phyloP scores from a whole-genome alignment of 2,329 filamentous ascomycete genomes.

The Penicillium freii region DNA sequence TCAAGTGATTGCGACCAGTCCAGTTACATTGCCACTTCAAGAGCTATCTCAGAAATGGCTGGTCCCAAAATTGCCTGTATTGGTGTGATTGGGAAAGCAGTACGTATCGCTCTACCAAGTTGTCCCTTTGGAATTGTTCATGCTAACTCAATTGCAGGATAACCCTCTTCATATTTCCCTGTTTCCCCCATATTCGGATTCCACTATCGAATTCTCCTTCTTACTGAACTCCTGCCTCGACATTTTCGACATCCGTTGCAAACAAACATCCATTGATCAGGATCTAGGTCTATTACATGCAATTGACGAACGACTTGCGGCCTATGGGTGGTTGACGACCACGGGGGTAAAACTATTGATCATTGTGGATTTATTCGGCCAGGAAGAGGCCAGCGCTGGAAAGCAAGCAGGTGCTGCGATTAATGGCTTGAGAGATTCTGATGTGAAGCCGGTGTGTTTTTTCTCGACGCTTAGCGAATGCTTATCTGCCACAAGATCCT shows the following conservation, averaged over 20 bases:
- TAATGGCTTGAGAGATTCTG: slow-evolving; percentile 75
- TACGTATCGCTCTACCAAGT: slow-evolving; percentile 44
- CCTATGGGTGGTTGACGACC: slow-evolving; percentile 96
- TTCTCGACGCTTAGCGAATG: not conserved
- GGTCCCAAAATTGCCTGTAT: slow-evolving; percentile 84
- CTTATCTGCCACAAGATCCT: not conserved
- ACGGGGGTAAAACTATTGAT: slow-evolving; percentile 89
- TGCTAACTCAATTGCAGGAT: slow-evolving; percentile 59
- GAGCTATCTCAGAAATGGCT: slow-evolving; percentile 39
- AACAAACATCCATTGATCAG: slow-evolving; percentile 69
- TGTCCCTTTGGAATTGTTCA: not conserved
- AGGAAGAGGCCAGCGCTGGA: slow-evolving; percentile 45
- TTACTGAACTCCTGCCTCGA: slow-evolving; percentile 89
- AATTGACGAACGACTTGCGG: slow-evolving; percentile 85
- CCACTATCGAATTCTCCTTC: slow-evolving; percentile 79
- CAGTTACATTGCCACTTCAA: not conserved
- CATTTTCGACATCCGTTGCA: slow-evolving; percentile 83
- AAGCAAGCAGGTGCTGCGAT: slow-evolving; percentile 42
- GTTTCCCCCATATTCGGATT: slow-evolving; percentile 70
- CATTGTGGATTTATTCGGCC: slow-evolving; percentile 84
- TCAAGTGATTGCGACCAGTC: not conserved
- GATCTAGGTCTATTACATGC: slow-evolving; percentile 91
- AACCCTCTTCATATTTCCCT: slow-evolving; percentile 92
- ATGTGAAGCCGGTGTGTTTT: slow-evolving; percentile 71
- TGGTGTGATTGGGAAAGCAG: slow-evolving; percentile 89